A percentile compares a stretch with the other conserved stretches of the same genome.
These are phyloP conservation scores for Rhizopus stolonifer DNA, from an alignment of 371 early-diverging fungal species.

Conservation along the genomic window DNA sequence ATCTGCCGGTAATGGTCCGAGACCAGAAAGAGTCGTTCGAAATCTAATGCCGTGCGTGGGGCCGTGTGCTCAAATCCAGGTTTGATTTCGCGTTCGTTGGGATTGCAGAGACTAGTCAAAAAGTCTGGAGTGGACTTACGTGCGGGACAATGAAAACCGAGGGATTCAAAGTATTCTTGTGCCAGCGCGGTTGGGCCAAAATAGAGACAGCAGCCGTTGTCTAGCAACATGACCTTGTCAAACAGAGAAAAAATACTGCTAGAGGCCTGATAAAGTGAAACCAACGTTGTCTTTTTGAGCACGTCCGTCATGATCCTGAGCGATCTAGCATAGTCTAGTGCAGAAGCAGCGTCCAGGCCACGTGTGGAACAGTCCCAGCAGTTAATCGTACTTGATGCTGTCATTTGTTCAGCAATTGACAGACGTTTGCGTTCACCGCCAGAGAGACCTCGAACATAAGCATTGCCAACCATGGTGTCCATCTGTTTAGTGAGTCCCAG, in stretches of 20 bases:
- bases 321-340: constrained; percentile 73
- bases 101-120: constrained; percentile 70
- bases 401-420: constrained; percentile 85
- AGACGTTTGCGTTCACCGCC: constrained; percentile 91
- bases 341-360: constrained; percentile 90
- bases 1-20: constrained; percentile 34
- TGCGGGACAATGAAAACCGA: constrained; percentile 69
- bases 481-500: constrained; percentile 73
- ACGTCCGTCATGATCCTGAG: constrained; percentile 69
- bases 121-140: constrained; percentile 78
- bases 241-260: constrained; percentile 76
- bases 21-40: constrained; percentile 45
- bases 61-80: constrained; percentile 53
- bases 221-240: constrained; percentile 73
- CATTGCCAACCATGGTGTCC: constrained; percentile 83
- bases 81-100: constrained; percentile 58
- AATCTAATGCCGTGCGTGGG: constrained; percentile 40
- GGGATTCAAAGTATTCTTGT: constrained; percentile 64
- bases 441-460: constrained; percentile 76
- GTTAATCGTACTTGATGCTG: constrained; percentile 69
- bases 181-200: constrained; percentile 74
- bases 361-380: constrained; percentile 88
- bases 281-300: constrained; percentile 63
- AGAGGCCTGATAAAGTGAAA: constrained; percentile 69
- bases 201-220: constrained; percentile 73